Evolutionary conservation across 441 rosid genomes (phyloP).

Genomic region (Breynia disticha): DNA sequence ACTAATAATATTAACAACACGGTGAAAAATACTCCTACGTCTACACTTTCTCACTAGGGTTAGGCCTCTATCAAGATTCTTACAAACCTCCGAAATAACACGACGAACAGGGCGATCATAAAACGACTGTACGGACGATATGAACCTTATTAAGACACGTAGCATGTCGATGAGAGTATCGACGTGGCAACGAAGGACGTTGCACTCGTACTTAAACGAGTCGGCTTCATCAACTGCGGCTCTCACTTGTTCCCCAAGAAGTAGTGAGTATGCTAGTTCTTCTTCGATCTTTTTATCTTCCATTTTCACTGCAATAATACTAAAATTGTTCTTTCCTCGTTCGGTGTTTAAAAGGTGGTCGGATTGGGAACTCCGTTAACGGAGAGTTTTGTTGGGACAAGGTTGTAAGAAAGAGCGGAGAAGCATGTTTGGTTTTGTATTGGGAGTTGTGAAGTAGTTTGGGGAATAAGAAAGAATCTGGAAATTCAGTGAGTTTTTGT

Average conservation of each 20-base stretch:
- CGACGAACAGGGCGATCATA: constrained; percentile 48
- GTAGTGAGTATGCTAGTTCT: constrained; percentile 23
- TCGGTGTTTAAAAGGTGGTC: neutral
- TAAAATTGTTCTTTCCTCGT: too few relatives aligned
- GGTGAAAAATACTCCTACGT: constrained; percentile 38
- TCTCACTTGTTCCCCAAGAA: constrained; percentile 34
- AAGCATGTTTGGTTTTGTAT: too few relatives aligned
- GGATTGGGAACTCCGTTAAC: neutral
- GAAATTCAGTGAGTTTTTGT: too few relatives aligned
- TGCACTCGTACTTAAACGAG: constrained; percentile 33
- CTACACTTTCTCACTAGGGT: constrained; percentile 43
- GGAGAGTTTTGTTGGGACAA: too few relatives aligned
- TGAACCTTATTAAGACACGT: constrained; percentile 35
- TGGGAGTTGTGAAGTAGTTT: too few relatives aligned
- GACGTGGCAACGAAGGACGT: constrained; percentile 27
- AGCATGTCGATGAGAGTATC: constrained; percentile 36
- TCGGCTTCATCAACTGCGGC: constrained; percentile 37
- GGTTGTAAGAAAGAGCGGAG: too few relatives aligned
- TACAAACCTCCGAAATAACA: constrained; percentile 36
- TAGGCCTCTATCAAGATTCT: constrained; percentile 45
- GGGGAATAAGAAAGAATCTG: too few relatives aligned
- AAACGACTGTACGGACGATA: constrained; percentile 27
- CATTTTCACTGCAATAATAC: too few relatives aligned
- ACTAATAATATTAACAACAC: constrained; percentile 40
- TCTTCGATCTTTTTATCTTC: constrained; percentile 50